Evolutionary conservation across 176 grass and related monocot genomes (phyloP).

Genomic region (Secale cereale): DNA sequence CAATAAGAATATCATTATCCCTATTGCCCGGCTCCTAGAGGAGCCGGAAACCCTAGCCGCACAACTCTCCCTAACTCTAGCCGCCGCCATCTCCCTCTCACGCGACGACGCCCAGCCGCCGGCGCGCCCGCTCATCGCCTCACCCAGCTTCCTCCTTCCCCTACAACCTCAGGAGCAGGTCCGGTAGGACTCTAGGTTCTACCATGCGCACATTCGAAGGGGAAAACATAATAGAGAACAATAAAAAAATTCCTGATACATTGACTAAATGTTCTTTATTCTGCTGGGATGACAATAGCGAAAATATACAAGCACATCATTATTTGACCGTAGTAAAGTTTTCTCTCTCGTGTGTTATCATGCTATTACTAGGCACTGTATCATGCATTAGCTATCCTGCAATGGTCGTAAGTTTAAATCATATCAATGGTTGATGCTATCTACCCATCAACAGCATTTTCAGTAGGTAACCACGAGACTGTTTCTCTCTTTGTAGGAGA

Average conservation of each 20-base stretch:
- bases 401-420: not conserved
- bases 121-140: too few species aligned
- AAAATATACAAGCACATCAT: slow-evolving; percentile 6
- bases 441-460: not conserved
- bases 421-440: not conserved
- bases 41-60: too few species aligned
- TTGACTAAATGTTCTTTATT: not conserved
- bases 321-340: not conserved
- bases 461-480: slow-evolving; percentile 1
- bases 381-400: slow-evolving; percentile 4
- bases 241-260: not conserved
- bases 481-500: slow-evolving; percentile 56
- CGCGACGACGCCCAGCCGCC: too few species aligned
- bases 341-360: not conserved
- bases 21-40: too few species aligned
- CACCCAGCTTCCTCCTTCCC: too few species aligned
- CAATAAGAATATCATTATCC: too few species aligned
- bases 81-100: too few species aligned
- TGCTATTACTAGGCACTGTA: not conserved
- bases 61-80: too few species aligned
- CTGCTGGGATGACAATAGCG: not conserved
- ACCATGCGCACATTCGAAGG: not conserved
- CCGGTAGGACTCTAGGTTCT: too few species aligned
- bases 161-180: too few species aligned
- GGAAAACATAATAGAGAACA: not conserved